Evolutionary conservation across 2,329 filamentous ascomycete species (phyloP), one percentile per base, ranked within the genome.

Genomic region (Mycosphaerelloides madeirae): DNA sequence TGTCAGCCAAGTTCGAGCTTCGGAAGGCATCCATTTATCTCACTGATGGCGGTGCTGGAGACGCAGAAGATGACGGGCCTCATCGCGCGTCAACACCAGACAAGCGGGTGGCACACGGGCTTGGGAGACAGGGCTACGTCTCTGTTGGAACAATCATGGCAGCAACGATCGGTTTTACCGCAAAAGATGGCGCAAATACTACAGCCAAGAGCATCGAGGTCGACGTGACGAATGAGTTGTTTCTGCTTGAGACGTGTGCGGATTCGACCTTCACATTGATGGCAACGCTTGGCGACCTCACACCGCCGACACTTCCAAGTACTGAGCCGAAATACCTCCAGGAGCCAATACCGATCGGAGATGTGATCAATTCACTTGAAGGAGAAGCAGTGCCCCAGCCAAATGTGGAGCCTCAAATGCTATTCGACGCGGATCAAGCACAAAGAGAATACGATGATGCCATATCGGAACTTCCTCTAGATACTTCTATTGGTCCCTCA

Each of bases 181-280:
- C 90, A 11, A 68, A 72, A 16, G 71, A 75, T 8, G 72, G 76
- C 31, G 72, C 73, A 2, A 71, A 71, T 1, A 76, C 81, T 29
- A 79, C 76, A 78, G 75, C 81, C 22, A 84, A 83, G 52, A 78
- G 80, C 31, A 67, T 96, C 12, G 84, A 93, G 54, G 75, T 96
- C 1, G 87, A 95, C 52, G 71, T 97, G 36, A 81, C 81, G 49
- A 90, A 95, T 59, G 85, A 95, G 53, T 75, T 98, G 1, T 74
- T 98, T 41, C 83, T 98, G 28, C 70, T 98, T 6, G 93, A 98
- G 66, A 94, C 90, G 1, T 98, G 94, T 59, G 93, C 93, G 22
- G 93, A 98, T 66, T 98, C 93, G 1, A 97, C 89, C 0, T 89
- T 96, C 64, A 98, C 93, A 0, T 75, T 98, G 12, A 84, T 95